Percentiles rank a stretch among this genome's conserved stretches.
Evolutionary conservation across 2,329 filamentous ascomycete genomes (phyloP).

Genomic region (Rhytidhysteron rufulum): DNA sequence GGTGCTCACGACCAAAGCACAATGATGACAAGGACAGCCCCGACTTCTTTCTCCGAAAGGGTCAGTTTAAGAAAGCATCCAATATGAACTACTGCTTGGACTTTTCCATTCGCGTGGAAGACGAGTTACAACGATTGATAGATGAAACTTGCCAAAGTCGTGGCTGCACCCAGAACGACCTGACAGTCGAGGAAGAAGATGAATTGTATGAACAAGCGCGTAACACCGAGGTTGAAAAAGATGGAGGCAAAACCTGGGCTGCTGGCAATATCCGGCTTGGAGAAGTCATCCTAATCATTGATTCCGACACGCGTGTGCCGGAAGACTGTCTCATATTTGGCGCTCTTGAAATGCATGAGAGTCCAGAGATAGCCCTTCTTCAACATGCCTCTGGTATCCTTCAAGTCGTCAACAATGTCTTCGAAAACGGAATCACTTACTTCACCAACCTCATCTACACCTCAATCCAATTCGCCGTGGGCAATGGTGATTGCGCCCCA

Average conservation of each 20-base stretch:
- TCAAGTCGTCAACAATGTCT: conserved; percentile 67
- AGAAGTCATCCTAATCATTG: conserved; percentile 68
- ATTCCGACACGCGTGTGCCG: conserved; percentile 39
- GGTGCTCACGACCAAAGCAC: conserved; percentile 43
- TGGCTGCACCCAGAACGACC: conserved; percentile 15
- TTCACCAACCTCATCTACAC: conserved; percentile 75
- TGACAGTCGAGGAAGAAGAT: conserved; percentile 25
- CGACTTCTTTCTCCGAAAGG: conserved; percentile 18
- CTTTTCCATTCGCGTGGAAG: conserved; percentile 60
- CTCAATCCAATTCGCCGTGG: conserved; percentile 65
- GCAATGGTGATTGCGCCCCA: conserved; percentile 65
- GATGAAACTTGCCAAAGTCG: conserved; percentile 13
- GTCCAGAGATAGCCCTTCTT: conserved; percentile 71
- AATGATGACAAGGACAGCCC: conserved; percentile 46
- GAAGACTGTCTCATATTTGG: conserved; percentile 71
- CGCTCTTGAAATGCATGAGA: conserved; percentile 75
- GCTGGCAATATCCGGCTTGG: conserved; percentile 80
- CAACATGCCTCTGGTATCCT: conserved; percentile 67
- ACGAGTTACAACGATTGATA: conserved; percentile 46
- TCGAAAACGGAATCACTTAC: conserved; percentile 71
- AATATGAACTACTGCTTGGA: conserved; percentile 70
- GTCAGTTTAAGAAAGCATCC: conserved; percentile 47
- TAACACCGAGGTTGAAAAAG: conserved; percentile 59
- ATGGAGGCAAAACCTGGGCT: conserved; percentile 69
- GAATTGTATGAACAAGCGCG: conserved; percentile 36